Evolutionary conservation across 2,329 filamentous ascomycete genomes (phyloP).

Genomic region (Talaromyces amestolkiae): DNA sequence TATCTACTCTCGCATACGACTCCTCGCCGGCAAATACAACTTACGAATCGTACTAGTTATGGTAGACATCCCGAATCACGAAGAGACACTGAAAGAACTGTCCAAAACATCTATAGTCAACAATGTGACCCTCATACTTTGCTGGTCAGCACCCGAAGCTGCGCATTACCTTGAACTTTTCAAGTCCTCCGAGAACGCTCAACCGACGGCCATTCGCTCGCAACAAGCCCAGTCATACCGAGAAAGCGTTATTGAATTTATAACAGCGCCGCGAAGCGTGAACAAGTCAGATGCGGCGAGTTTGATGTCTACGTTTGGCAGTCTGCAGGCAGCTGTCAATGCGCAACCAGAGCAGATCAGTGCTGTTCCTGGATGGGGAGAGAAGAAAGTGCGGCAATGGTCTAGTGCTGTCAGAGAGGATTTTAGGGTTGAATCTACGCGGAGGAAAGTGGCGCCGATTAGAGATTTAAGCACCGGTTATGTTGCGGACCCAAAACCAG

Average conservation of each 20-base stretch:
- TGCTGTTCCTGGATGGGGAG: constrained; percentile 87
- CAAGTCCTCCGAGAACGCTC: constrained; percentile 90
- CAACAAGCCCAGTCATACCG: constrained; percentile 80
- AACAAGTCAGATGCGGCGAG: constrained; percentile 94
- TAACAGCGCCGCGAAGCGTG: constrained; percentile 82
- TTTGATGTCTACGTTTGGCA: constrained; percentile 88
- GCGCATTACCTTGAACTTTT: constrained; percentile 91
- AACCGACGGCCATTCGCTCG: constrained; percentile 75
- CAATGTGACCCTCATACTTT: constrained; percentile 85
- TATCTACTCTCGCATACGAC: constrained; percentile 87
- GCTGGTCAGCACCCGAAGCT: constrained; percentile 92
- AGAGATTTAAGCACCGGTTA: constrained; percentile 21
- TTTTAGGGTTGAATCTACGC: constrained; percentile 71
- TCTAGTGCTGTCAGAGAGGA: constrained; percentile 76
- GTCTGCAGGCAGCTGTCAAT: constrained; percentile 80
- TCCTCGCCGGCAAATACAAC: constrained; percentile 79
- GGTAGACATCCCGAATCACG: constrained; percentile 93
- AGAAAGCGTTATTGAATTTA: constrained; percentile 85
- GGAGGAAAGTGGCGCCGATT: constrained; percentile 49
- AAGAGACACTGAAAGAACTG: constrained; percentile 82
- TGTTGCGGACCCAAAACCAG: background rate
- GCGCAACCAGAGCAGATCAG: constrained; percentile 81
- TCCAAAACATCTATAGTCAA: constrained; percentile 91
- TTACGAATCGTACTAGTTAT: constrained; percentile 83
- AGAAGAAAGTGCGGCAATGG: constrained; percentile 91